Evolutionary conservation across 148 eudicot species (phyloP).

Genomic region (Spergularia marina): DNA sequence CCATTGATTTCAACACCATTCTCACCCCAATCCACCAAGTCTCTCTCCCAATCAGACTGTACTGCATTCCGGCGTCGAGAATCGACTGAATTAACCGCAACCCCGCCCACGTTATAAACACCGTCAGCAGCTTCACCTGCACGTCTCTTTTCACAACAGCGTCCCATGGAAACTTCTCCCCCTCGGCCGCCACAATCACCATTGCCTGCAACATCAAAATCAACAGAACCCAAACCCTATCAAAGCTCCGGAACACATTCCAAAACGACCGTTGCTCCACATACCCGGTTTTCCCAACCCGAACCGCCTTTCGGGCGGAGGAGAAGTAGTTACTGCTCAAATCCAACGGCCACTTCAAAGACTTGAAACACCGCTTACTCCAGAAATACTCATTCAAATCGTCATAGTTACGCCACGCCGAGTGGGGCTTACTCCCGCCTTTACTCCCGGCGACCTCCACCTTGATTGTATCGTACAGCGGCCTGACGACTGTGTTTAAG

Average conservation of each 20-base stretch:
- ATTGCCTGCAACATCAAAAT: conserved; percentile 72
- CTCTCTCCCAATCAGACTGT: conserved; percentile 70
- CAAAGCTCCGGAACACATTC: conserved; percentile 89
- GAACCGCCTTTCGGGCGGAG: conserved; percentile 22
- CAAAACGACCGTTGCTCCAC: conserved; percentile 95
- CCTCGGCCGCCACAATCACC: conserved; percentile 62
- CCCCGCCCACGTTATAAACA: conserved; percentile 80
- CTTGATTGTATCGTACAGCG: conserved; percentile 48
- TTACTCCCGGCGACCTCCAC: conserved; percentile 60
- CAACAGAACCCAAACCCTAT: conserved; percentile 77
- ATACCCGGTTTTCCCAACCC: conserved; percentile 88
- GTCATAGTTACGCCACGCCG: conserved; percentile 96
- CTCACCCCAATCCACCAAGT: conserved; percentile 64
- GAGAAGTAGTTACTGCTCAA: conserved; percentile 46
- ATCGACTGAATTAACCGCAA: conserved; percentile 70
- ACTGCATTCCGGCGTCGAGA: conserved; percentile 93
- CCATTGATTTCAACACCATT: conserved; percentile 84
- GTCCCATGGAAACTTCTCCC: conserved; percentile 45
- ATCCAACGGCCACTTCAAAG: conserved; percentile 78
- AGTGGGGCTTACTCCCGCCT: conserved; percentile 77
- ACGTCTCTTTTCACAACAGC: conserved; percentile 50
- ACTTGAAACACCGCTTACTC: conserved; percentile 71
- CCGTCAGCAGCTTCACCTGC: conserved; percentile 69
- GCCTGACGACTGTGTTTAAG: conserved; percentile 48
- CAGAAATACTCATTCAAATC: conserved; percentile 92